These are phyloP conservation scores for Candida germanica DNA, from an alignment of 805 yeast species.

Conservation along the genomic window DNA sequence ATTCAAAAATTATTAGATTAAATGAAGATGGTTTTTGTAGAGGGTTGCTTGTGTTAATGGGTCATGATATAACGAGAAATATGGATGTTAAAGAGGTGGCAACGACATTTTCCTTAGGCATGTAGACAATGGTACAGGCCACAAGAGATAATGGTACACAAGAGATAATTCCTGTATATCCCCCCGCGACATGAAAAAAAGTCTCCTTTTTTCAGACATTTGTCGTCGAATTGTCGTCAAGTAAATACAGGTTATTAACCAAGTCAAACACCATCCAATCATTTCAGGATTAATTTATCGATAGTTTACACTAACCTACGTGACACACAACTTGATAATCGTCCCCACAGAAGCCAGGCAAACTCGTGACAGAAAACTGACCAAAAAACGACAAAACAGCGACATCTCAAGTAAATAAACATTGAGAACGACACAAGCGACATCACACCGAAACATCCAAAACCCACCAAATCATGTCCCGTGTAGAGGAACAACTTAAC, in stretches of 20 bases:
- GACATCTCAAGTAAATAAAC: too few species aligned
- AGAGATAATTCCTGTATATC: not conserved
- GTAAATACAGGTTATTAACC: too few species aligned
- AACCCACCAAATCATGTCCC: not conserved
- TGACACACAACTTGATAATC: too few species aligned
- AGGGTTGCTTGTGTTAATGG: conserved; percentile 63
- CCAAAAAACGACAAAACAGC: too few species aligned
- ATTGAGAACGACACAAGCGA: too few species aligned
- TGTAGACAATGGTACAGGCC: not conserved
- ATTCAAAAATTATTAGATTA: conserved; percentile 46
- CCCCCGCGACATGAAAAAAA: not conserved
- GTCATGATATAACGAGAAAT: conserved; percentile 20
- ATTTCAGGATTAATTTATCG: too few species aligned
- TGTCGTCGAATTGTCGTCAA: too few species aligned
- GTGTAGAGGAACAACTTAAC: conserved; percentile 8
- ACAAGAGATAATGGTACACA: not conserved
- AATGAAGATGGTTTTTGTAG: conserved; percentile 42
- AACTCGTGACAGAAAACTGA: too few species aligned
- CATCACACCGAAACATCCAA: too few species aligned
- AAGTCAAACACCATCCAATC: too few species aligned
- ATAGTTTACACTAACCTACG: too few species aligned
- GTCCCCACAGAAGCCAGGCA: too few species aligned
- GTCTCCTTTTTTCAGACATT: not conserved
- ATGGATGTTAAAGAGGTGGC: not conserved
- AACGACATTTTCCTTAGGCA: not conserved